Conservation (phyloP, 2,329 filamentous ascomycete genomes). For the Epicoccum sorghinum region DNA sequence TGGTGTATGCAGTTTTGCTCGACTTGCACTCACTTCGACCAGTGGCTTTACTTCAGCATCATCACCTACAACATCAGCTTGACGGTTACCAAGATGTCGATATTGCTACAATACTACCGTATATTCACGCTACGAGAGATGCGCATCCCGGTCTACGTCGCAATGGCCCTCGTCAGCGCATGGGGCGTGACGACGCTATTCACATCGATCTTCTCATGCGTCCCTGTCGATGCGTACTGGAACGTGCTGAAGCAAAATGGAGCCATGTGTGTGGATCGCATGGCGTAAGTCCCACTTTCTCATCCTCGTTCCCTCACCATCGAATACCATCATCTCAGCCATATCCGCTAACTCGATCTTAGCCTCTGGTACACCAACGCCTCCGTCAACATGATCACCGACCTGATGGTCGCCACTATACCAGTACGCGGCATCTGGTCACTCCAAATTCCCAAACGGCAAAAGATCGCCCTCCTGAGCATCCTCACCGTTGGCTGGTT, state of each 20-base stretch:
- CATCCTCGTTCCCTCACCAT: no score
- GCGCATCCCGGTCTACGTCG: slow-evolving; percentile 31
- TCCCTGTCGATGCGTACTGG: slow-evolving; percentile 33
- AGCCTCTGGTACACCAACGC: slow-evolving; percentile 29
- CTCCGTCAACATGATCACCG: slow-evolving; percentile 31
- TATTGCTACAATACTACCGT: slow-evolving; percentile 36
- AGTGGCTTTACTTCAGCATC: slow-evolving; percentile 38
- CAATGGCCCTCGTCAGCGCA: slow-evolving; percentile 26
- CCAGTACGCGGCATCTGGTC: slow-evolving; percentile 34
- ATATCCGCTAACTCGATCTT: not conserved
- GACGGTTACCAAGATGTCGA: slow-evolving; percentile 35
- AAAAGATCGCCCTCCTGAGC: slow-evolving; percentile 28
- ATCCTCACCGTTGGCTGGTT: slow-evolving; percentile 42
- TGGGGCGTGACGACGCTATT: slow-evolving; percentile 23
- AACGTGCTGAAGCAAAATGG: slow-evolving; percentile 1
- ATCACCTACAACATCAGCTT: slow-evolving; percentile 31
- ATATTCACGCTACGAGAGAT: slow-evolving; percentile 33
- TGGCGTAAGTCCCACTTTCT: slow-evolving; percentile 1
- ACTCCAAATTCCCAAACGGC: slow-evolving; percentile 28
- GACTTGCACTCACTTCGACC: slow-evolving; percentile 6
- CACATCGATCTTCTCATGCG: slow-evolving; percentile 27
- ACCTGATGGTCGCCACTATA: slow-evolving; percentile 32
- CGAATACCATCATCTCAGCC: no score
- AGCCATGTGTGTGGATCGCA: slow-evolving; percentile 10
- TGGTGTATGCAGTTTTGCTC: not conserved